phyloP scores from a whole-genome alignment of 2,329 filamentous ascomycete genomes.

The Alternaria incomplexa region DNA sequence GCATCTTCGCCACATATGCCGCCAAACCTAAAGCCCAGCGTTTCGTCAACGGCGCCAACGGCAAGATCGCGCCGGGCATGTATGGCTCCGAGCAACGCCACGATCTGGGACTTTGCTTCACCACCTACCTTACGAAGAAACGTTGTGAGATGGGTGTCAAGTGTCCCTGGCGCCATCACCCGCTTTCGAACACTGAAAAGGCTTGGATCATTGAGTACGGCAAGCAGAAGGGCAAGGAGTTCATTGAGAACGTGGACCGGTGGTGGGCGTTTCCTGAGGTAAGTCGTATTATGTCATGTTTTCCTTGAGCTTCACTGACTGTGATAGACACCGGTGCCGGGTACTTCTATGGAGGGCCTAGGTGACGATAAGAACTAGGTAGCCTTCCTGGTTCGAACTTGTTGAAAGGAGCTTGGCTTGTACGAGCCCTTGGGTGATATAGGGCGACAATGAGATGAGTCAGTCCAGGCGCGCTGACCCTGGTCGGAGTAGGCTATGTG shows the following conservation, averaged over 20 bases:
- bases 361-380: background rate
- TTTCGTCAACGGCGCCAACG: conserved; percentile 7
- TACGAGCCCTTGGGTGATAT: background rate
- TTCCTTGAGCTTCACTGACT: background rate
- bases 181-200: conserved; percentile 4
- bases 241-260: background rate
- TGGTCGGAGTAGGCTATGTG: background rate
- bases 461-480: background rate
- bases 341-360: conserved; percentile 1
- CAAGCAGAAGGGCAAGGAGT: background rate
- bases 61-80: conserved; percentile 2
- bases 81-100: conserved; percentile 8
- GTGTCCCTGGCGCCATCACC: conserved; percentile 23
- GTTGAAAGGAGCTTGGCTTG: background rate
- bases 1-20: background rate
- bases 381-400: no score
- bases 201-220: conserved; percentile 9
- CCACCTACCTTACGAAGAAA: conserved; percentile 12
- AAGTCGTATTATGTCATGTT: background rate
- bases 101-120: conserved; percentile 18
- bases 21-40: background rate
- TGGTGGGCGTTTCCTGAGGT: conserved; percentile 4
- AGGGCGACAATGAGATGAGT: no score
- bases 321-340: conserved; percentile 6
- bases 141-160: conserved; percentile 11